Base-by-base conservation (phyloP, 768 basidiomycete genomes). In the Agrocybe pediades region DNA sequence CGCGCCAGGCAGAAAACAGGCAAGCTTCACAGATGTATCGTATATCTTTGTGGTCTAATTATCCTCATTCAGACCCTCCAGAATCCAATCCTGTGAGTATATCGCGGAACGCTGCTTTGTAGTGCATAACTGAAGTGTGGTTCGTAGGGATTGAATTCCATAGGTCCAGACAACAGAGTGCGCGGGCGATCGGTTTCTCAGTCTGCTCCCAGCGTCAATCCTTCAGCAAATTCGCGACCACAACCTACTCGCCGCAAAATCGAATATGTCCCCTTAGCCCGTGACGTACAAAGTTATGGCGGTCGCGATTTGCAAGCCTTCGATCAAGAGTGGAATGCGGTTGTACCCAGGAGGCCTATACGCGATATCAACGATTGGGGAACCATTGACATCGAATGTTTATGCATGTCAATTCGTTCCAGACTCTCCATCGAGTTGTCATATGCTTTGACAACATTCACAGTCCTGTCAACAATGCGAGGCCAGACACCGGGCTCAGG, bases 341-440 rank as follows among this genome's bases (percentile, higher is more conserved):
- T 77, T 16, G 67, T 75, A n/a, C 75, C 81, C 42, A 74, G 79
- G 48, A 81, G 88, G 41, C 77, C 82, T 6, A 68, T 88, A 62
- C 80, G 89, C 53, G 83, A 87, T 46, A 80, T 92, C 57, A 85
- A 87, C 65, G 92, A 95, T 49, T 92, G 95, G 85, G 94, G 92
- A 19, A 79, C 77, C 7, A 83, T 96, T 46, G 95, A 98, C 62
- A 86, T 98, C 53, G 95, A 97, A 64, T 86, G 86, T n/a, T 78
- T 99, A 46, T 87, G 86, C n/a, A 87, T 99, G 88, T 90, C 91
- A 25, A 73, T 99, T 36, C 88, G 95, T 26, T 96, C 91, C 29
- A 80, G 95, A 29, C 72, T 98, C 39, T 80, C 86, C 8, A 78
- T 84, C 42, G 96, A 99, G 68, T 73, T 95, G 49, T 88, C 94